phyloP scores from a whole-genome alignment of 1,284 basidiomycete genomes.

The Sporisorium scitamineum region DNA sequence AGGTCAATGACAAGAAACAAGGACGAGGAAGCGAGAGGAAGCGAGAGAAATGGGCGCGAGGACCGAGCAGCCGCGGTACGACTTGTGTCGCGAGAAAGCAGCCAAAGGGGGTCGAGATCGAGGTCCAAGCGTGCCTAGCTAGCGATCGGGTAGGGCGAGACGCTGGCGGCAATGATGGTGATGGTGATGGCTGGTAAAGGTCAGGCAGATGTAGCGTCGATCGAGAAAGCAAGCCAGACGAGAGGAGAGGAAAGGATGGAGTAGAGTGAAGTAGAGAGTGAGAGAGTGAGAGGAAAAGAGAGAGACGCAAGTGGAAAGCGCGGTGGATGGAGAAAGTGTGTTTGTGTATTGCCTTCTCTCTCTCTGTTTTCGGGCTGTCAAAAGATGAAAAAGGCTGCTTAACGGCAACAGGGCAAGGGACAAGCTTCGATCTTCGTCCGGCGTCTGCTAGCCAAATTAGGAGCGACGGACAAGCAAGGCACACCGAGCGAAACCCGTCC shows the following conservation, averaged over 20 bases:
- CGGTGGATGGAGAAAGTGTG: conserved; percentile 6
- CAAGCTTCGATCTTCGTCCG: not conserved
- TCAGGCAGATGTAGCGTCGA: not conserved
- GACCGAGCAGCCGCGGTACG: not conserved
- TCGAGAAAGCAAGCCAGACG: not conserved
- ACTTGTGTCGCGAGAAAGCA: not conserved
- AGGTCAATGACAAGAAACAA: not conserved
- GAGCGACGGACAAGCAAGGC: not conserved
- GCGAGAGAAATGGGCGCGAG: not conserved
- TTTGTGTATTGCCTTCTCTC: not conserved
- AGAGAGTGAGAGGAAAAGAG: not conserved
- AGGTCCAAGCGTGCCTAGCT: conserved; percentile 2
- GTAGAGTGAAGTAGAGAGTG: too few relatives aligned
- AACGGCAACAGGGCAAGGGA: not conserved
- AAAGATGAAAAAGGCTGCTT: not conserved
- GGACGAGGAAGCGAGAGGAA: not conserved
- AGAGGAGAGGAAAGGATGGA: not conserved
- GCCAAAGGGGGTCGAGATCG: not conserved
- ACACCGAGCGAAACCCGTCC: not conserved
- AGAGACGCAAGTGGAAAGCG: not conserved
- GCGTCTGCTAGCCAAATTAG: conserved; percentile 4
- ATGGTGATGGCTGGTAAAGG: not conserved
- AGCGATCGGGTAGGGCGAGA: not conserved
- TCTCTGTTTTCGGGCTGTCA: not conserved
- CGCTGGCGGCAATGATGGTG: not conserved